phyloP scores from a whole-genome alignment of 2,329 filamentous ascomycete genomes.

The Fusarium coffeatum region DNA sequence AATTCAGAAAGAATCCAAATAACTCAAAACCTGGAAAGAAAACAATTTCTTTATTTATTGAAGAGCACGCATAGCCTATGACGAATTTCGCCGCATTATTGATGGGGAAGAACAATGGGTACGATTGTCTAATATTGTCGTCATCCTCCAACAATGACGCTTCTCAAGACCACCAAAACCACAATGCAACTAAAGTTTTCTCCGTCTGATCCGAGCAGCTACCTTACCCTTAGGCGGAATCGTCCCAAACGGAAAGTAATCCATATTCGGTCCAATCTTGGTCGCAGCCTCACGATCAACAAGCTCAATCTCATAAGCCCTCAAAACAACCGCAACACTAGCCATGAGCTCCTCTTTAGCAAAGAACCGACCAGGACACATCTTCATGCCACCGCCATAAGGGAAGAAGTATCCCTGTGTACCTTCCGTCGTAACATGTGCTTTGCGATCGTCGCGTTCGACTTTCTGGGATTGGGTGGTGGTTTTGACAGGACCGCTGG shows the following conservation, averaged over 20 bases:
- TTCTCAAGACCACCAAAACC: not conserved
- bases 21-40: no score
- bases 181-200: no score
- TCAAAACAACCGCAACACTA: constrained; percentile 47
- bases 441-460: constrained; percentile 11
- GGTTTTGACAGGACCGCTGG: constrained; percentile 23
- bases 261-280: constrained; percentile 31
- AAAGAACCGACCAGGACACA: constrained; percentile 53
- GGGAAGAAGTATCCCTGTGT: constrained; percentile 50
- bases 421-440: constrained; percentile 24
- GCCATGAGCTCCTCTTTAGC: constrained; percentile 52
- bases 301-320: constrained; percentile 49
- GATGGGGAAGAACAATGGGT: not conserved
- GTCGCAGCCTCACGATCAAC: constrained; percentile 13
- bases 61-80: no score
- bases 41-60: no score
- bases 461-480: accelerated
- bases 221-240: constrained; percentile 38
- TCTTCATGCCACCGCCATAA: constrained; percentile 50
- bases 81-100: no score
- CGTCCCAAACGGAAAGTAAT: constrained; percentile 42
- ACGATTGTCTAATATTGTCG: not conserved
- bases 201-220: constrained; percentile 25
- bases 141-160: not conserved
- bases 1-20: no score